phyloP scores from a whole-genome alignment of 2,329 filamentous ascomycete genomes.

The Ascosphaera pollenicola region DNA sequence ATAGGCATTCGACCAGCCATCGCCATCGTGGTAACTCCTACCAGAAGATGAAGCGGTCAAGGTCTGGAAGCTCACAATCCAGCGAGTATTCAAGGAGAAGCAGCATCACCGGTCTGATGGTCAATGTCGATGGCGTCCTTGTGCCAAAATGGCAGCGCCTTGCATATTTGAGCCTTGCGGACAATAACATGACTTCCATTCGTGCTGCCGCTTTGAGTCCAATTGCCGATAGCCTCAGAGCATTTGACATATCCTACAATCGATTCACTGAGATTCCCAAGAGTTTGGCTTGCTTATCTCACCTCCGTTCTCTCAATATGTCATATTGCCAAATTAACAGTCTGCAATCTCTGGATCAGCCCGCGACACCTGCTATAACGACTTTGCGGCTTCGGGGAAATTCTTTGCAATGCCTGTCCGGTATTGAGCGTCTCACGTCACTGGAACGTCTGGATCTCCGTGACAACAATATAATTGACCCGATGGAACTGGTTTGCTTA shows the following conservation, averaged over 20 bases:
- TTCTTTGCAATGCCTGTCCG: conserved; percentile 64
- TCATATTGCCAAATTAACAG: conserved; percentile 97
- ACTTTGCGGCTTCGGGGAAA: conserved; percentile 83
- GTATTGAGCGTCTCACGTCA: conserved; percentile 71
- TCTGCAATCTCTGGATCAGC: conserved; percentile 58
- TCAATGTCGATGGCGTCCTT: conserved; percentile 36
- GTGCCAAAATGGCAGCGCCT: conserved; percentile 90
- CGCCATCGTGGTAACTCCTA: conserved; percentile 41
- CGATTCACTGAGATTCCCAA: conserved; percentile 90
- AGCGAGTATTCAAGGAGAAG: conserved; percentile 35
- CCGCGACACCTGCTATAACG: conserved; percentile 51
- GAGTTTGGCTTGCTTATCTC: conserved; percentile 62
- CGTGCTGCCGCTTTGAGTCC: conserved; percentile 54
- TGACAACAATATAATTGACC: conserved; percentile 80
- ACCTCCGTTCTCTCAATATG: conserved; percentile 77
- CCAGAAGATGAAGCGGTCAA: conserved; percentile 63
- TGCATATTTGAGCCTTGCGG: conserved; percentile 72
- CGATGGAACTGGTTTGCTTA: conserved; percentile 68
- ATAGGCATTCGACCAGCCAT: conserved; percentile 45
- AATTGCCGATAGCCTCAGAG: conserved; percentile 70
- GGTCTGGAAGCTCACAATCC: conserved; percentile 84
- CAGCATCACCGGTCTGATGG: conserved; percentile 58
- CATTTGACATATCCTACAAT: conserved; percentile 79
- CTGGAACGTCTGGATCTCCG: conserved; percentile 76
- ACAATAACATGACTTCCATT: conserved; percentile 73